Evolutionary conservation across 108 stramenopile species (phyloP), one percentile per base, ranked within the genome.

Genomic region (Fragilariopsis cylindrus): DNA sequence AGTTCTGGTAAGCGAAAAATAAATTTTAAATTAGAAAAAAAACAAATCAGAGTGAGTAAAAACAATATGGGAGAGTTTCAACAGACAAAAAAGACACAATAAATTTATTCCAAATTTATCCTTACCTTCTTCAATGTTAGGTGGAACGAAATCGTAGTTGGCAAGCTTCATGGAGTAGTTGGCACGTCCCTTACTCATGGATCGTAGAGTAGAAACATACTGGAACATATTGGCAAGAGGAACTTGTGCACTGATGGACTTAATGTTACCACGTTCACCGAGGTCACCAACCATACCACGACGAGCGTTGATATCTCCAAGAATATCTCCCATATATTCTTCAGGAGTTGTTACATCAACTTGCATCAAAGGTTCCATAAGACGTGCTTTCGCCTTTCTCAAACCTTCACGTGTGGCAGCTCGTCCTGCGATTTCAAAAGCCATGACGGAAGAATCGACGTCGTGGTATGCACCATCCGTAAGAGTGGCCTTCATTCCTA

Each of bases 181-280:
- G 48, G 97, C 97, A 75, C 98, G 96, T 66, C 97, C 98, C 93
- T 98, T 99, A 63, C 85, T 86, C 87, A 97, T 93, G 41, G 94
- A 94, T 65, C 98, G 90, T 48, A 99, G 84, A 58, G 92, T 95
- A 21, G 95, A 96, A 1, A 98, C 97, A 76, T 99, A 99, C 78
- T 98, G 94, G 89, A 99, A 99, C 98, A 99, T 99, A 77, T 97
- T 98, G 30, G 98, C 97, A 47, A 99, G 76, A 30, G 98, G 98
- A 48, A 99, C 98, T 69, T 84, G 71, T 9, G 97, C 97, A 48
- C 87, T 86, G 65, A 99, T 91, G 18, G 96, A 96, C 91, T 97
- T 97, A 68, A 90, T 75, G 66, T 97, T 96, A 66, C 97, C 96
- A 69, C 98, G 85, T 81, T 98, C 97, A 41, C 96, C 96, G 41